Conservation (phyloP, 768 basidiomycete genomes). For the Chalciporus chontae region DNA sequence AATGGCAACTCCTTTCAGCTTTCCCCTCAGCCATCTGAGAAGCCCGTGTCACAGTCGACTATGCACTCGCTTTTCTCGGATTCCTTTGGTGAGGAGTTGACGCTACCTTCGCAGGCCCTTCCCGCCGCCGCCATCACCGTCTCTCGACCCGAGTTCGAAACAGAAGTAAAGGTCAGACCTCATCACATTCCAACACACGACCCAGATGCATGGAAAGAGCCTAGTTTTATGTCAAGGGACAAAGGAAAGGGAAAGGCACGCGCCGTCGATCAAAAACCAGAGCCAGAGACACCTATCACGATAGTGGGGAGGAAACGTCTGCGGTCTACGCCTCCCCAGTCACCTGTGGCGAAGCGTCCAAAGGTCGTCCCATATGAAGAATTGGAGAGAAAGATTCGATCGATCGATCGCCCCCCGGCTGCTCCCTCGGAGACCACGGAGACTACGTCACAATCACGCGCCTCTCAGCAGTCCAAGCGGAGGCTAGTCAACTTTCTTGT, state of each 20-base stretch:
- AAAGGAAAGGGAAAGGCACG: constrained; percentile 20
- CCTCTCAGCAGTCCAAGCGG: constrained; percentile 3
- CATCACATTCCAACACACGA: constrained; percentile 18
- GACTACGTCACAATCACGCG: background rate
- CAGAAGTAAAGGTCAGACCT: background rate
- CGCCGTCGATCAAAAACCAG: background rate
- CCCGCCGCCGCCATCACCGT: background rate
- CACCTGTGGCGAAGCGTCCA: constrained; percentile 13
- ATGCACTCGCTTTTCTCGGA: constrained; percentile 29
- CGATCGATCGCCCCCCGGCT: background rate
- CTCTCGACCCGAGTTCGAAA: background rate
- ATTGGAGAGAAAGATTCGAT: background rate
- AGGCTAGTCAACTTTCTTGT: constrained; percentile 22
- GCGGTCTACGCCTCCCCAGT: constrained; percentile 4
- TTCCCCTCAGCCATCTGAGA: background rate
- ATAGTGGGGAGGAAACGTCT: constrained; percentile 15
- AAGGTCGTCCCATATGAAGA: constrained; percentile 2
- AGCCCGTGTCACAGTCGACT: constrained; percentile 5
- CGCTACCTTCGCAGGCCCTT: background rate
- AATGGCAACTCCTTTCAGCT: background rate
- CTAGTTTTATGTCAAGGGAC: constrained; percentile 28
- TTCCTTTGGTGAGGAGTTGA: background rate
- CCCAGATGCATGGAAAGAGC: constrained; percentile 28
- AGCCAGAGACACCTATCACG: background rate
- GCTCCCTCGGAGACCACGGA: background rate